phyloP scores from a whole-genome alignment of 495 filamentous ascomycete genomes.

The Penicillium arizonense region DNA sequence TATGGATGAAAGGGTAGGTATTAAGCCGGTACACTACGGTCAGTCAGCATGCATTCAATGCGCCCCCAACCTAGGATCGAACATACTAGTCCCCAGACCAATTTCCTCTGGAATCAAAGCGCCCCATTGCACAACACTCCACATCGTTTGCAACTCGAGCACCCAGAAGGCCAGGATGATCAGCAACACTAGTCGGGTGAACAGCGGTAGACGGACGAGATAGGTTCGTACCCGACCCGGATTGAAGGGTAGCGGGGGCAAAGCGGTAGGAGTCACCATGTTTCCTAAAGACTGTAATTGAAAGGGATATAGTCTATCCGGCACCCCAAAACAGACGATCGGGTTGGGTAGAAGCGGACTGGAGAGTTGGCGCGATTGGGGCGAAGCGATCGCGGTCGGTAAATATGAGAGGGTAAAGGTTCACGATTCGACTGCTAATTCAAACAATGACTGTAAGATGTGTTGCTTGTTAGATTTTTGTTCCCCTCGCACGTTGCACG shows the following conservation, averaged over 20 bases:
- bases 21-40: slow-evolving; percentile 88
- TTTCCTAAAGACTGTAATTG: slow-evolving; percentile 3
- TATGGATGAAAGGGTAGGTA: slow-evolving; percentile 87
- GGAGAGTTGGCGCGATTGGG: background rate
- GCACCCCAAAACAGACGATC: background rate
- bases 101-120: slow-evolving; percentile 75
- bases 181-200: slow-evolving; percentile 74
- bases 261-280: slow-evolving; percentile 41
- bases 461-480: slow-evolving; percentile 3
- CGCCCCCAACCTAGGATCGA: background rate
- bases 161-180: slow-evolving; percentile 68
- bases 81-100: slow-evolving; percentile 71
- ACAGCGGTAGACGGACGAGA: slow-evolving; percentile 79
- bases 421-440: too few species aligned
- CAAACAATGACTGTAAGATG: background rate
- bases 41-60: slow-evolving; percentile 4
- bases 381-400: background rate
- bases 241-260: slow-evolving; percentile 49
- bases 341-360: background rate
- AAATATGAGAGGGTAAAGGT: background rate
- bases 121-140: slow-evolving; percentile 71
- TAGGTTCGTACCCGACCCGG: slow-evolving; percentile 61
- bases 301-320: background rate
- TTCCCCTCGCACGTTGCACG: background rate
- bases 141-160: slow-evolving; percentile 60